Evolutionary conservation across 768 basidiomycete genomes (phyloP).

Genomic region (Boletus bicolor): DNA sequence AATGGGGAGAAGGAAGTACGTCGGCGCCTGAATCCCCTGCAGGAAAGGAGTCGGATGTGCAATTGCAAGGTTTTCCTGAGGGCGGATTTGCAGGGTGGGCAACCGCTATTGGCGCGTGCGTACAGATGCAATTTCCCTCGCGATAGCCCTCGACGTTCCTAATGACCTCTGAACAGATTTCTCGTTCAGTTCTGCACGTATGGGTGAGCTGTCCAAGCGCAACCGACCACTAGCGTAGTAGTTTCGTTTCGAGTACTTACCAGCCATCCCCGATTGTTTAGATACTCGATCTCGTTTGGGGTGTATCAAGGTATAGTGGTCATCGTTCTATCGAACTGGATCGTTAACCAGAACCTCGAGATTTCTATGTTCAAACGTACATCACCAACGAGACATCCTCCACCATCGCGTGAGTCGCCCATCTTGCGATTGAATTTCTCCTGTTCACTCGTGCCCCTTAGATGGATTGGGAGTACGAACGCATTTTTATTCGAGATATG

Average conservation of each 20-base stretch:
- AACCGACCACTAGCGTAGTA: not conserved
- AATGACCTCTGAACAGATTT: conserved; percentile 25
- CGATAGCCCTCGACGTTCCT: not conserved
- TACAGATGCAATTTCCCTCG: not conserved
- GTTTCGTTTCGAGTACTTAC: not conserved
- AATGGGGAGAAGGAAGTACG: not conserved
- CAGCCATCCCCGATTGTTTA: conserved; percentile 1
- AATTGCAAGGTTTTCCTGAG: conserved; percentile 20
- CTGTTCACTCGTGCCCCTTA: conserved; percentile 8
- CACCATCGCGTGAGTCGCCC: conserved; percentile 36
- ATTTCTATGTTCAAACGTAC: conserved; percentile 39
- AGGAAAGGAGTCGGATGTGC: not conserved
- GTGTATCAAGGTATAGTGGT: conserved; percentile 39
- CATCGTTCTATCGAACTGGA: not conserved
- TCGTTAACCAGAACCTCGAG: conserved; percentile 15
- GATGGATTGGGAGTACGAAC: conserved; percentile 50
- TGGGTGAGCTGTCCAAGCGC: conserved; percentile 24
- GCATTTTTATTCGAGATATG: conserved; percentile 43
- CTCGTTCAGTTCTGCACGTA: conserved; percentile 39
- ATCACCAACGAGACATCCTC: conserved; percentile 37
- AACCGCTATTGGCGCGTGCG: conserved; percentile 32
- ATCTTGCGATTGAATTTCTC: not conserved
- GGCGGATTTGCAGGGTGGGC: conserved; percentile 32
- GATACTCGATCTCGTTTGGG: conserved; percentile 39
- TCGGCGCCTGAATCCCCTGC: not conserved